Evolutionary conservation across 495 filamentous ascomycete species (phyloP).

Genomic region (Chaetomium fimeti): DNA sequence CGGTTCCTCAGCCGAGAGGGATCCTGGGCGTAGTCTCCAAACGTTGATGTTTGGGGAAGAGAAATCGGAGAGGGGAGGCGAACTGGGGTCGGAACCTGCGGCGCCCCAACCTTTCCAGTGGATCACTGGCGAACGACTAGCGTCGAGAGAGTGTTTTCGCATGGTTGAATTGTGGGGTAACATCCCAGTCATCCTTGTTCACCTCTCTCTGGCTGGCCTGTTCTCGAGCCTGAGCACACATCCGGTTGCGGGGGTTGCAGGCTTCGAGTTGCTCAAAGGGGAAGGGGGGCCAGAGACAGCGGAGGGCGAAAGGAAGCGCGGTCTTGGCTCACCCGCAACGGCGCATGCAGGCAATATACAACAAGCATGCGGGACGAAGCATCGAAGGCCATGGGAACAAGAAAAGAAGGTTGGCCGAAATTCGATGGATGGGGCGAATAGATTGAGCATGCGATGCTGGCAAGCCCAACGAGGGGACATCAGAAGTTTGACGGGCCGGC

Average conservation of each 20-base stretch:
- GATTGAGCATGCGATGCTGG: slow-evolving; percentile 32
- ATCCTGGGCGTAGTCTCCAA: slow-evolving; percentile 18
- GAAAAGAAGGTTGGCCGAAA: slow-evolving; percentile 31
- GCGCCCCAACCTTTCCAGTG: slow-evolving; percentile 23
- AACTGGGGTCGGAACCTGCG: slow-evolving; percentile 31
- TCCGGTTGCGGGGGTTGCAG: slow-evolving; percentile 1
- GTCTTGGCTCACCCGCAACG: slow-evolving; percentile 29
- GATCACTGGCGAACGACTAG: slow-evolving; percentile 19
- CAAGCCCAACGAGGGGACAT: slow-evolving; percentile 26
- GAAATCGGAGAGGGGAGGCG: slow-evolving; percentile 27
- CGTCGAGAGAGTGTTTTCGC: slow-evolving; percentile 33
- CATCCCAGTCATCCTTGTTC: slow-evolving; percentile 17
- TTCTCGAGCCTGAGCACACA: slow-evolving; percentile 2
- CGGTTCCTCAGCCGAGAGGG: slow-evolving; percentile 5
- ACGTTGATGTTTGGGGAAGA: slow-evolving; percentile 19
- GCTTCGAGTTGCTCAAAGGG: slow-evolving; percentile 1
- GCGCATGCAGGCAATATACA: slow-evolving; percentile 34
- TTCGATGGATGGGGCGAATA: slow-evolving; percentile 32
- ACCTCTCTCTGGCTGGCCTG: slow-evolving; percentile 15
- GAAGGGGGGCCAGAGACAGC: slow-evolving; percentile 7
- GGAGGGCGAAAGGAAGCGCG: slow-evolving; percentile 12
- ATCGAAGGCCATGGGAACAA: slow-evolving; percentile 23
- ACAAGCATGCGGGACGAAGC: slow-evolving; percentile 22
- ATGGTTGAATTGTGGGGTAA: slow-evolving; percentile 36
- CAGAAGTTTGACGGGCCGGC: slow-evolving; percentile 21